Percentiles rank a stretch among this genome's conserved stretches.
Evolutionary conservation across 2,329 filamentous ascomycete genomes (phyloP).

Genomic region (Fusarium incarnatum): DNA sequence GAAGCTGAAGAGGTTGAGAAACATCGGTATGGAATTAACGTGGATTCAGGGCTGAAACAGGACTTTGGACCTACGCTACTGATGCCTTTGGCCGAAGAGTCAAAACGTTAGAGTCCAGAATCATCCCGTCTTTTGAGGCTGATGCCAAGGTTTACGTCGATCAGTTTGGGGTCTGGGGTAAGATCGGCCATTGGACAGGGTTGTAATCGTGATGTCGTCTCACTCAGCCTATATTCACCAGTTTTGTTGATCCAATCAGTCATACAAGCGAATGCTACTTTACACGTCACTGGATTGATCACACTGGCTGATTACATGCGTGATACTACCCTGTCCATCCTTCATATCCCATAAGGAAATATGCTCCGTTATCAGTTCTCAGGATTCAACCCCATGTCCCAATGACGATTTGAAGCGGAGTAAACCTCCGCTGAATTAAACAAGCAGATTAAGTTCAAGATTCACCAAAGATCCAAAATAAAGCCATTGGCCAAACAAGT

Average conservation of each 20-base stretch:
- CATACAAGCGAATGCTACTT: neutral
- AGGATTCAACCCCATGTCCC: neutral
- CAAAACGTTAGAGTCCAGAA: neutral
- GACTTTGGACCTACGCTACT: constrained; percentile 39
- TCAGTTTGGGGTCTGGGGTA: neutral
- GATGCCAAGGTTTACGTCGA: neutral
- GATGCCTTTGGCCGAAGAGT: neutral
- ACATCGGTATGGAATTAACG: constrained; percentile 19
- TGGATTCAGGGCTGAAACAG: constrained; percentile 27
- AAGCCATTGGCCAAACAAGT: neutral
- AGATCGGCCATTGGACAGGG: neutral
- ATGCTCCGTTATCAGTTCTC: neutral
- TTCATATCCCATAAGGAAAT: neutral
- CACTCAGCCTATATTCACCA: constrained; percentile 12
- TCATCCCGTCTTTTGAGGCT: neutral
- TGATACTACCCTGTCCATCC: neutral
- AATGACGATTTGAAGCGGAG: neutral
- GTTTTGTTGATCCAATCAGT: neutral
- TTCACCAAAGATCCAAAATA: neutral
- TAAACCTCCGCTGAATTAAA: neutral
- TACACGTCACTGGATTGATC: constrained; percentile 1
- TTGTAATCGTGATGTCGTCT: constrained; percentile 3
- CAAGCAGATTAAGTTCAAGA: neutral
- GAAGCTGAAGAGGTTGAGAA: constrained; percentile 3
- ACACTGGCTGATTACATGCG: neutral